These are phyloP conservation scores for Leccinum variicolor DNA, from an alignment of 768 basidiomycete genomes.

Conservation along the genomic window DNA sequence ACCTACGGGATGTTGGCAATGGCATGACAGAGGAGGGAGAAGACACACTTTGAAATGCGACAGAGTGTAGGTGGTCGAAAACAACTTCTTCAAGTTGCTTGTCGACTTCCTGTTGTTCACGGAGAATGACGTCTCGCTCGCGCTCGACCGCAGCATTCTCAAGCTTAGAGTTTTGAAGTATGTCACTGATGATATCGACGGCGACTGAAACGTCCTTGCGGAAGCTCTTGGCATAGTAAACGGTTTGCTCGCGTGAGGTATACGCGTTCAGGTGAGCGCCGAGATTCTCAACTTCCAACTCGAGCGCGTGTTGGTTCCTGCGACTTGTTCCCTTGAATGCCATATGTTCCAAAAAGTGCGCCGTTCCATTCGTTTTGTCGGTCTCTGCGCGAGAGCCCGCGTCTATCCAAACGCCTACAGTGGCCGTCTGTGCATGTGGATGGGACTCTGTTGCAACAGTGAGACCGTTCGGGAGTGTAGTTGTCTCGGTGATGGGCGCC, in stretches of 20 bases:
- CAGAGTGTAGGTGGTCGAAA: constrained; percentile 95
- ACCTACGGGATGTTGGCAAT: constrained; percentile 41
- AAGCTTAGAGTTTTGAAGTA: constrained; percentile 94
- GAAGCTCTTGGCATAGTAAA: constrained; percentile 99
- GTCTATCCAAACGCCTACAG: constrained; percentile 99
- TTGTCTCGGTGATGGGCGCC: constrained; percentile 82
- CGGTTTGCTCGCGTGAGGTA: constrained; percentile 98
- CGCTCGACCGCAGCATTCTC: constrained; percentile 86
- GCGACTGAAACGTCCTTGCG: constrained; percentile 86
- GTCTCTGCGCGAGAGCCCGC: constrained; percentile 97
- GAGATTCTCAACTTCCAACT: constrained; percentile 96
- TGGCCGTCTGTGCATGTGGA: constrained; percentile 90
- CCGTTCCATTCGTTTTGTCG: constrained; percentile 90
- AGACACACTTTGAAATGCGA: constrained; percentile 86
- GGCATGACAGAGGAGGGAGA: constrained; percentile 1
- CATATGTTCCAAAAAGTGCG: constrained; percentile 99
- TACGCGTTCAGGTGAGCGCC: constrained; percentile 98
- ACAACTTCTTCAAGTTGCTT: constrained; percentile 98
- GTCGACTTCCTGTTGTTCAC: constrained; percentile 99
- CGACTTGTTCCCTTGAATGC: constrained; percentile 94
- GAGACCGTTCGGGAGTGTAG: constrained; percentile 91
- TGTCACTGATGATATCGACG: constrained; percentile 97
- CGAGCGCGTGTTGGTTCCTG: constrained; percentile 84
- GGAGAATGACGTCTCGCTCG: constrained; percentile 92
- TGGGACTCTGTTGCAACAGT: constrained; percentile 93